phyloP scores from a whole-genome alignment of 148 eudicot species.

The Amaranthus palmeri region DNA sequence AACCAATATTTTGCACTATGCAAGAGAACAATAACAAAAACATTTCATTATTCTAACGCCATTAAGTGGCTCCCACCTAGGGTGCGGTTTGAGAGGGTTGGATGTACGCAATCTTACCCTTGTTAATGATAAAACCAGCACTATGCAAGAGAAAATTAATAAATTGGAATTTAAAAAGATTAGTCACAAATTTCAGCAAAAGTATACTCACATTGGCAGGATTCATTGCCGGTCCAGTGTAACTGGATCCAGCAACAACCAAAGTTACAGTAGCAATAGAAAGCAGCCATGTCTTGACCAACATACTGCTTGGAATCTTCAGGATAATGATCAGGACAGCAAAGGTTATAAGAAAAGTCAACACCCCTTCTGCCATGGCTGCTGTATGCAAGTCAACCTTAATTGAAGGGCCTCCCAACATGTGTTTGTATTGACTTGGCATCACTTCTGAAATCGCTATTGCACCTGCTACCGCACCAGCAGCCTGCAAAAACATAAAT shows the following conservation, averaged over 20 bases:
- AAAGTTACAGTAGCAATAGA: conserved; percentile 63
- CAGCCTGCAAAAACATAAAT: conserved; percentile 46
- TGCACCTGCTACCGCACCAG: conserved; percentile 82
- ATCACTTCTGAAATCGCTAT: conserved; percentile 63
- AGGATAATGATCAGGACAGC: conserved; percentile 51
- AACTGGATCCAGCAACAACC: conserved; percentile 60
- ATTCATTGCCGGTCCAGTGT: conserved; percentile 91
- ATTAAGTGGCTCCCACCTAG: too few relatives aligned
- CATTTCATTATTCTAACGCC: too few relatives aligned
- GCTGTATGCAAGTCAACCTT: conserved; percentile 86
- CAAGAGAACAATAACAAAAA: too few relatives aligned
- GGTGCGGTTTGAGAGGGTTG: too few relatives aligned
- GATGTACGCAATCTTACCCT: too few relatives aligned
- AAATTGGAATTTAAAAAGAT: too few relatives aligned
- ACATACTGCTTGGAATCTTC: conserved; percentile 50
- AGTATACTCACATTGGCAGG: conserved; percentile 78
- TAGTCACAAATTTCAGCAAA: neutral
- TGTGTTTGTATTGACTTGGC: conserved; percentile 71
- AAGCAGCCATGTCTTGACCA: conserved; percentile 67
- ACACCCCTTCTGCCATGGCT: conserved; percentile 76
- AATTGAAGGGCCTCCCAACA: conserved; percentile 78
- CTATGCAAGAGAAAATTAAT: too few relatives aligned
- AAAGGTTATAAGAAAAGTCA: conserved; percentile 71
- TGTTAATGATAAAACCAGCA: too few relatives aligned
- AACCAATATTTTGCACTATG: too few relatives aligned